These are phyloP conservation scores for Aquilaria sinensis DNA, from an alignment of 345 rosid genomes.

Conservation along the genomic window DNA sequence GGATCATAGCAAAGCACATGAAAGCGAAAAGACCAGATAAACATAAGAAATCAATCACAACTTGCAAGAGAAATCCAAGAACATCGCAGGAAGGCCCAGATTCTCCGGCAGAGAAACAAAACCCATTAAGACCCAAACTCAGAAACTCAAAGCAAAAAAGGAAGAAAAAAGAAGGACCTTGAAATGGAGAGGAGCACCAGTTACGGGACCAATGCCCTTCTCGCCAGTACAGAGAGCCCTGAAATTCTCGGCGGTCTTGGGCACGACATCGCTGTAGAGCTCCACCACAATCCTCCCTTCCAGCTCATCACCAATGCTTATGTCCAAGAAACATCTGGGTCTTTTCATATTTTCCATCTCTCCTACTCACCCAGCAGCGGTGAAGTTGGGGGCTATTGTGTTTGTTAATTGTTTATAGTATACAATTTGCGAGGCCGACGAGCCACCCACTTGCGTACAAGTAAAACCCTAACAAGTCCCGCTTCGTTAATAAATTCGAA, in stretches of 20 bases:
- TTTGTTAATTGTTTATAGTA: too few relatives aligned
- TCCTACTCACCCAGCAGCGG: neutral
- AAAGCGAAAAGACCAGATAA: slow-evolving; percentile 9
- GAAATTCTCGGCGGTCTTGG: slow-evolving; percentile 88
- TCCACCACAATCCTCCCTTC: slow-evolving; percentile 89
- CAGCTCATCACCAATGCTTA: slow-evolving; percentile 83
- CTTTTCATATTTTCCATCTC: slow-evolving; percentile 37
- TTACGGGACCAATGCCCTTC: slow-evolving; percentile 78
- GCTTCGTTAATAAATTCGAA: slow-evolving; percentile 1
- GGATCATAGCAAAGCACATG: neutral
- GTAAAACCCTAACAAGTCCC: slow-evolving; percentile 13
- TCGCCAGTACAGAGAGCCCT: slow-evolving; percentile 92
- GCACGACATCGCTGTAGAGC: slow-evolving; percentile 80
- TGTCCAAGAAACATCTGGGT: slow-evolving; percentile 74
- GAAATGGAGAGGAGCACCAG: slow-evolving; percentile 77
- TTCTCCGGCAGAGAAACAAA: neutral
- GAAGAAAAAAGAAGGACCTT: slow-evolving; percentile 40
- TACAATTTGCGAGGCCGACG: too few relatives aligned
- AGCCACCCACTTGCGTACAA: neutral
- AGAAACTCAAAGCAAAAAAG: neutral
- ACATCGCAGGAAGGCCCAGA: too few relatives aligned
- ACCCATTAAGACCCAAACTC: neutral
- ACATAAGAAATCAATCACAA: neutral
- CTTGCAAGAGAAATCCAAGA: too few relatives aligned
- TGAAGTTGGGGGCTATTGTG: too few relatives aligned